Evolutionary conservation across 768 basidiomycete genomes (phyloP).

Genomic region (Hirschioporus abietinus): DNA sequence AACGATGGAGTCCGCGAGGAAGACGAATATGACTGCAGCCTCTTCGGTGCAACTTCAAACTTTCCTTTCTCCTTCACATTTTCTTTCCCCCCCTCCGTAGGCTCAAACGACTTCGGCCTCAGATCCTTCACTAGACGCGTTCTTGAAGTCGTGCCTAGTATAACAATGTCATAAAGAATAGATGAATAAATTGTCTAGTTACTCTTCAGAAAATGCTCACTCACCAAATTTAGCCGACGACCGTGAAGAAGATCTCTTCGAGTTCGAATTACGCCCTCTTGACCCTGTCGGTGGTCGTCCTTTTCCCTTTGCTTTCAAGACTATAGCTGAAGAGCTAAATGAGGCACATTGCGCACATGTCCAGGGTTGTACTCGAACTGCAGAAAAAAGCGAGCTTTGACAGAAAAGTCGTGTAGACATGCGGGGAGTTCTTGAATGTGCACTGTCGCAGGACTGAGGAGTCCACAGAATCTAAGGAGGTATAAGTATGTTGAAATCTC

Average conservation of each 20-base stretch:
- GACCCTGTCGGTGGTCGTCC: too few relatives aligned
- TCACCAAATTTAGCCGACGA: background rate
- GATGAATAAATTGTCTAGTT: background rate
- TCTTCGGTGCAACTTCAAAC: conserved; percentile 8
- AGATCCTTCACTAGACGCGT: conserved; percentile 5
- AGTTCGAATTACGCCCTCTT: background rate
- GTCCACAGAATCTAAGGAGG: too few relatives aligned
- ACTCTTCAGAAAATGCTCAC: background rate
- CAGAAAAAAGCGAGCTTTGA: background rate
- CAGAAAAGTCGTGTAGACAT: background rate
- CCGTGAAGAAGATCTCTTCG: background rate
- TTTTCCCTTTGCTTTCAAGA: background rate
- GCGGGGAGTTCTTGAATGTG: too few relatives aligned
- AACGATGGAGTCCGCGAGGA: conserved; percentile 20
- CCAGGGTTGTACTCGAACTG: background rate
- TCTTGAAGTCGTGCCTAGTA: conserved; percentile 1
- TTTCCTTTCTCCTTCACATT: conserved; percentile 2
- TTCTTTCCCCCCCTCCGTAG: background rate
- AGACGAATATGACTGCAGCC: conserved; percentile 7
- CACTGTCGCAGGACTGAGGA: too few relatives aligned
- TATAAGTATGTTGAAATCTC: too few relatives aligned
- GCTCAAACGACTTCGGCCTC: background rate
- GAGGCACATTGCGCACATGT: background rate
- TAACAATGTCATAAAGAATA: too few relatives aligned
- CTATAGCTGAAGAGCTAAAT: background rate